These are phyloP conservation scores for Arabidopsis lyrata DNA, from an alignment of 441 rosid species.

Conservation along the genomic window DNA sequence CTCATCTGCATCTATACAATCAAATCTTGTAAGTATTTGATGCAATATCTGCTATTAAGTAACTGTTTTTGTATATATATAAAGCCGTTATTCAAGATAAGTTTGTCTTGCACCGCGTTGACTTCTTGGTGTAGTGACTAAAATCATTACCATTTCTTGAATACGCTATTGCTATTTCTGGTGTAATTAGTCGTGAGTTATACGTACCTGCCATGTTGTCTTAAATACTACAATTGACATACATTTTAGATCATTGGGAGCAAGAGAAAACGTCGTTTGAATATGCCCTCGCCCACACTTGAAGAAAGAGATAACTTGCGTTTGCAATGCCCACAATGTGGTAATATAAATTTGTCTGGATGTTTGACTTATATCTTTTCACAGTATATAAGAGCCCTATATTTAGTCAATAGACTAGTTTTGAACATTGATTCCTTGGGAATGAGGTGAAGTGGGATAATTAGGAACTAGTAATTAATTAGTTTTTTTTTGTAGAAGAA, in stretches of 20 bases:
- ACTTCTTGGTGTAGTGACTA: constrained; percentile 3
- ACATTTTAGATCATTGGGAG: constrained; percentile 63
- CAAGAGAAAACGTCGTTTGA: constrained; percentile 56
- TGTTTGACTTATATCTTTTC: constrained; percentile 6
- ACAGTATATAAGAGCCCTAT: background rate
- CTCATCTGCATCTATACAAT: constrained; percentile 73
- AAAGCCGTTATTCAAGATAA: background rate
- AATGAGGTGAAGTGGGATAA: background rate
- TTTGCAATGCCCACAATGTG: constrained; percentile 84
- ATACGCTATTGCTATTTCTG: constrained; percentile 1
- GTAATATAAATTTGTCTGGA: constrained; percentile 50
- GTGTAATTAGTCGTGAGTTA: constrained; percentile 21
- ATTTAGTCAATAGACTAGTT: background rate
- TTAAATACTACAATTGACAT: constrained; percentile 31
- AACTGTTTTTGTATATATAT: background rate
- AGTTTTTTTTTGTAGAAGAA: background rate
- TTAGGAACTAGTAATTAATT: constrained; percentile 2
- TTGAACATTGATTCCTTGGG: background rate
- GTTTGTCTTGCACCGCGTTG: constrained; percentile 5
- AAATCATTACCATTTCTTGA: constrained; percentile 9
- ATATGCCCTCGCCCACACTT: constrained; percentile 45
- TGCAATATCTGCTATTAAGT: constrained; percentile 9
- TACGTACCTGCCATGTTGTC: background rate
- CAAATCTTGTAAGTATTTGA: constrained; percentile 73
- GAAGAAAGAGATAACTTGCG: constrained; percentile 57